Evolutionary conservation across 2,329 filamentous ascomycete genomes (phyloP).

Genomic region (Penicillium sp.): DNA sequence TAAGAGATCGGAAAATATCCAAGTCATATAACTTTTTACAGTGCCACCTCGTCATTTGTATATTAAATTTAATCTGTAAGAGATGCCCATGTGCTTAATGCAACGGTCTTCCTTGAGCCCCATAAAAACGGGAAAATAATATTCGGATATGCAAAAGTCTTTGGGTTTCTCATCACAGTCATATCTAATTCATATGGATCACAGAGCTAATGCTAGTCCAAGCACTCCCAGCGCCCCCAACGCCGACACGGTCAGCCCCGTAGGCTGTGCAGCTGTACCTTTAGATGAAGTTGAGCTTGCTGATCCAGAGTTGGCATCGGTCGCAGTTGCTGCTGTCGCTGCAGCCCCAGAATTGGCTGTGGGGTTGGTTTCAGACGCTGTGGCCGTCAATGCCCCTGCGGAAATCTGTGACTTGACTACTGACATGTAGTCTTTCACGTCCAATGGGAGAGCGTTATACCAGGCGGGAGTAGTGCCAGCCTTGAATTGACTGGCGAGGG

Average conservation of each 20-base stretch:
- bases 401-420: conserved; percentile 31
- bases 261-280: conserved; percentile 16
- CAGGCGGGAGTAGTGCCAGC: conserved; percentile 34
- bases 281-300: conserved; percentile 16
- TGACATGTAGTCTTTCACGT: conserved; percentile 34
- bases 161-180: neutral
- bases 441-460: conserved; percentile 31
- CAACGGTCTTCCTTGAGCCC: no score
- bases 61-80: conserved; percentile 1
- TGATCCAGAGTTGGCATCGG: neutral
- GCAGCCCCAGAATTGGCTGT: conserved; percentile 10
- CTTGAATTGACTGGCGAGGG: conserved; percentile 31
- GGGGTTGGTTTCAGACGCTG: conserved; percentile 18
- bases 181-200: conserved; percentile 4
- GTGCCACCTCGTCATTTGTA: neutral
- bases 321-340: conserved; percentile 8
- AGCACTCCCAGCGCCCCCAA: conserved; percentile 25
- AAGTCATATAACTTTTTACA: neutral
- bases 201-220: conserved; percentile 25
- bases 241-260: conserved; percentile 18
- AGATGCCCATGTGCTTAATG: conserved; percentile 2
- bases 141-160: no score
- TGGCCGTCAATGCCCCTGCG: conserved; percentile 28
- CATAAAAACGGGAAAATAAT: no score
- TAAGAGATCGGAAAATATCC: no score